Evolutionary conservation across 2,329 filamentous ascomycete genomes (phyloP).

Genomic region (Neodidymelliopsis sp.): DNA sequence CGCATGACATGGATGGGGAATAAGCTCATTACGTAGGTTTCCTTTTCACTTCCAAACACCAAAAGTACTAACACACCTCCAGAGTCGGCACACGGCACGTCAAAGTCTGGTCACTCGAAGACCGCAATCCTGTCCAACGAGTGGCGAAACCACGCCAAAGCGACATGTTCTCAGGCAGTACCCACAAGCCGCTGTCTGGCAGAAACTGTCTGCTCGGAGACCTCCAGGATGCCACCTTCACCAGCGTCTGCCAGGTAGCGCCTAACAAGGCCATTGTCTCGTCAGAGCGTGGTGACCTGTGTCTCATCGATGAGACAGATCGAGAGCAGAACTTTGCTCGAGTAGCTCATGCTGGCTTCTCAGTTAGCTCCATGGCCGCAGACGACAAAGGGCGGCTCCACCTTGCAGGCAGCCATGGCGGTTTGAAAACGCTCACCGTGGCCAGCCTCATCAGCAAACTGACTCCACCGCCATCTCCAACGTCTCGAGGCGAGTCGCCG

Average conservation of each 20-base stretch:
- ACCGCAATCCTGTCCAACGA: constrained; percentile 64
- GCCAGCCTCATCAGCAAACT: constrained; percentile 41
- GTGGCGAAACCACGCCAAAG: constrained; percentile 43
- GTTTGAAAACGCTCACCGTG: constrained; percentile 57
- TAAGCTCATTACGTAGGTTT: constrained; percentile 73
- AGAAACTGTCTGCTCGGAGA: constrained; percentile 86
- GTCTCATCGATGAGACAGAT: constrained; percentile 79
- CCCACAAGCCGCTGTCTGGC: constrained; percentile 74
- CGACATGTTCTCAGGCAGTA: constrained; percentile 48
- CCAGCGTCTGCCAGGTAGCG: constrained; percentile 75
- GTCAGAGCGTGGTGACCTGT: constrained; percentile 89
- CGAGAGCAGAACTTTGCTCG: constrained; percentile 74
- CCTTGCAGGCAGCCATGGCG: constrained; percentile 72
- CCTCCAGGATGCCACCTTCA: constrained; percentile 84
- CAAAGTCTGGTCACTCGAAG: constrained; percentile 90
- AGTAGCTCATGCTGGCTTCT: constrained; percentile 71
- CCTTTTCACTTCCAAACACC: no score
- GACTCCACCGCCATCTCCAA: constrained; percentile 47
- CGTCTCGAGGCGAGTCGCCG: constrained; percentile 41
- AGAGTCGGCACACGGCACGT: constrained; percentile 83
- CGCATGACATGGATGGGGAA: constrained; percentile 92
- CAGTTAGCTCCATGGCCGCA: constrained; percentile 71
- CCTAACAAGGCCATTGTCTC: constrained; percentile 80
- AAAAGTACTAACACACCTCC: no score
- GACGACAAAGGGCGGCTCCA: constrained; percentile 66